Evolutionary conservation across 2,329 filamentous ascomycete genomes (phyloP), one percentile per base, ranked within the genome.

Genomic region (Chalaropsis ovoidea): DNA sequence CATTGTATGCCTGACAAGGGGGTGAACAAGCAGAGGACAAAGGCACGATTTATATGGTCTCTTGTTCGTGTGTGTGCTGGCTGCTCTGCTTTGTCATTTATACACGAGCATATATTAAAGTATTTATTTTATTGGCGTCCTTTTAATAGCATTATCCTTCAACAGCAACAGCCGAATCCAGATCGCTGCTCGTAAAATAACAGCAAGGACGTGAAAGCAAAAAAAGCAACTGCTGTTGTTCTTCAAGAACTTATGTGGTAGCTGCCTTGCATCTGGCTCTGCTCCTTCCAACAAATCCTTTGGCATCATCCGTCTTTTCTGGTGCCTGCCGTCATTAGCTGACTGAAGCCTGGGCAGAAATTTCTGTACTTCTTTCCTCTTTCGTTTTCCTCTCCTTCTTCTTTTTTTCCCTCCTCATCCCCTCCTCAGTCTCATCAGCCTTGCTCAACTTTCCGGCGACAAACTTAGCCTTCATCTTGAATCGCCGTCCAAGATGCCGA

Each of bases 401-500:
- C 49, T 58, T 43, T 41, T 27, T 41, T 43, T 52, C 47, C 19
- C 27, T 60, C n/a, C 49, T 39, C 22, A 27, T 49, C 52, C 47
- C 13, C 41, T 47, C 52, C 19, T 58, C 27, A 10, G 41, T 42
- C 39, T 60, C 27, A 31, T 45, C 41, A 19, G 42, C n/a, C 54
- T 39, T 35, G 27, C 54, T 39, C 19, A 10, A 24, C 31, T 19
- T 60, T 19, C 11, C 35, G 54, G 24, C 45, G 19, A 24, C 62
- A 17, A 41, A 6, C 47, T 41, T 31, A 62, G 47, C 39, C 62
- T 43, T 19, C 62, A 19, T 64, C 62, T 64, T 64, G 62, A 39
- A 56, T 64, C 49, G 58, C 45, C 22, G 19, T 61, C 65, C 65
- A 64, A 64, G 62, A 67, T 67, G 65, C 65, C 61, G 52, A 63